These are phyloP conservation scores for Lactifluus piperatus DNA, from an alignment of 768 basidiomycete species.

Conservation along the genomic window DNA sequence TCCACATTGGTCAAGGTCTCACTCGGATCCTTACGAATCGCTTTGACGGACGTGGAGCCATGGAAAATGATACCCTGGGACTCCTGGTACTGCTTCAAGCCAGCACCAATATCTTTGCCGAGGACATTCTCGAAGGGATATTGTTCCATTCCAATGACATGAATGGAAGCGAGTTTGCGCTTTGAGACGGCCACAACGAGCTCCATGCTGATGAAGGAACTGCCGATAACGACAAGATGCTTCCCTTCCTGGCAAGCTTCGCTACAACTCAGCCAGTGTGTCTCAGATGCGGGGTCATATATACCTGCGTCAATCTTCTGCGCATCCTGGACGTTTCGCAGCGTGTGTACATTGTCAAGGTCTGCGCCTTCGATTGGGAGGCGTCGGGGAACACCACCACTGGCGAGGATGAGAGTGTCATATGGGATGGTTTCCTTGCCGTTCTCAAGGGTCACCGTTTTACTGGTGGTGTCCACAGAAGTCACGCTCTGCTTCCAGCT, in stretches of 20 bases:
- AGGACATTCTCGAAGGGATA: slow-evolving; percentile 76
- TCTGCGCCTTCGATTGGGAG: slow-evolving; percentile 71
- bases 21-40: slow-evolving; percentile 46
- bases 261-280: not conserved
- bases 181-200: slow-evolving; percentile 67
- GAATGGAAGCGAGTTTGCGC: slow-evolving; percentile 70
- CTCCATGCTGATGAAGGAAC: slow-evolving; percentile 90
- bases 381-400: slow-evolving; percentile 63
- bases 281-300: slow-evolving; percentile 9
- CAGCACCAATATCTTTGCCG: slow-evolving; percentile 71
- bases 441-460: slow-evolving; percentile 51
- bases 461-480: slow-evolving; percentile 51
- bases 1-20: slow-evolving; percentile 46
- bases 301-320: slow-evolving; percentile 62
- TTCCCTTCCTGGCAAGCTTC: slow-evolving; percentile 65
- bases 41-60: slow-evolving; percentile 59
- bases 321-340: slow-evolving; percentile 63
- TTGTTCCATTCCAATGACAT: slow-evolving; percentile 77
- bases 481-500: slow-evolving; percentile 49
- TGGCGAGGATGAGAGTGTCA: slow-evolving; percentile 71
- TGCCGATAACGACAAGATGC: slow-evolving; percentile 73
- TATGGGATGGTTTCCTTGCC: slow-evolving; percentile 57
- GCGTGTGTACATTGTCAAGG: slow-evolving; percentile 66
- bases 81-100: slow-evolving; percentile 73
- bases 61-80: slow-evolving; percentile 80